phyloP scores from a whole-genome alignment of 352 stramenopile genomes.

The Globisporangium okanoganense region DNA sequence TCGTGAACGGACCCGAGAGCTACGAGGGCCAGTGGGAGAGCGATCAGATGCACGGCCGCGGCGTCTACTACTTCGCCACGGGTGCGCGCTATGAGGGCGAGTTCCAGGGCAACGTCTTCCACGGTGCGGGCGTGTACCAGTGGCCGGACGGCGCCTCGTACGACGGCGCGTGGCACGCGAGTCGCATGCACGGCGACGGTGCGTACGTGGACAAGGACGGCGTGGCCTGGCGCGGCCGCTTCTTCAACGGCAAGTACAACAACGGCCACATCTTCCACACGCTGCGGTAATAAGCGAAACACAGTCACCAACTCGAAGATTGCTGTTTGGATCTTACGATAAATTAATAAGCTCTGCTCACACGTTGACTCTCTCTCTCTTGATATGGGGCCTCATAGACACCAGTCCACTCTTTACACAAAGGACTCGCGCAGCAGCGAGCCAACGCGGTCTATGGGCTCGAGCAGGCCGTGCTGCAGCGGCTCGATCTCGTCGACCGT shows the following conservation, averaged over 20 bases:
- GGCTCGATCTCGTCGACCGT: constrained; percentile 58
- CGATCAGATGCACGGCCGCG: constrained; percentile 67
- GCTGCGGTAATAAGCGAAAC: constrained; percentile 39
- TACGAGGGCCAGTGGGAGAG: constrained; percentile 62
- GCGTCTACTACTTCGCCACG: constrained; percentile 62
- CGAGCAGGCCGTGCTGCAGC: constrained; percentile 60
- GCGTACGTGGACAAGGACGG: constrained; percentile 72
- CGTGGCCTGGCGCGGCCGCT: constrained; percentile 61
- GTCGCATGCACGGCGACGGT: constrained; percentile 74
- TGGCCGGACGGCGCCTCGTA: constrained; percentile 72
- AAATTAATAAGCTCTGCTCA: constrained; percentile 7
- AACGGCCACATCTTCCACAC: constrained; percentile 77
- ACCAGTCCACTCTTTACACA: constrained; percentile 9
- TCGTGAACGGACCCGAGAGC: constrained; percentile 50
- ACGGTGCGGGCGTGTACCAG: constrained; percentile 55
- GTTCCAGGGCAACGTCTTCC: constrained; percentile 61
- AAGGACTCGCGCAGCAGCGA: constrained; percentile 52
- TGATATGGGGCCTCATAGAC: neutral
- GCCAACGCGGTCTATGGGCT: constrained; percentile 51
- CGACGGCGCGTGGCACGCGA: constrained; percentile 48
- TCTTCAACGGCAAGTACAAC: constrained; percentile 84
- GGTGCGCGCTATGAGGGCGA: constrained; percentile 73
- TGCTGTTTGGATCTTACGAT: neutral
- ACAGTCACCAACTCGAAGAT: neutral
- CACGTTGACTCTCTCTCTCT: neutral